Evolutionary conservation across 1,139 yeast genomes (phyloP), one percentile per base, ranked within the genome.

Genomic region (Kurtzmaniella quercitrusa): DNA sequence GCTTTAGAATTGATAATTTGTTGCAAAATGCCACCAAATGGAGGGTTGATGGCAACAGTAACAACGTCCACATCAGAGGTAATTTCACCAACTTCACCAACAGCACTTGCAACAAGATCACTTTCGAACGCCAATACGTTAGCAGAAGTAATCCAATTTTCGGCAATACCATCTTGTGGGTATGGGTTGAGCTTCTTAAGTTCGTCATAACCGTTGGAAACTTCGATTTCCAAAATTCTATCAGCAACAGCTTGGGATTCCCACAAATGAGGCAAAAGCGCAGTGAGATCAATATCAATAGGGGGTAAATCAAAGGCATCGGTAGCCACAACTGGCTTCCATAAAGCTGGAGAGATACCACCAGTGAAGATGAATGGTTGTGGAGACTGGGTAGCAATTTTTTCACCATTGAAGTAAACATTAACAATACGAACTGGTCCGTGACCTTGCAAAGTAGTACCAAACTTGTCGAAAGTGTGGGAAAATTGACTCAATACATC

Each of bases 281-380:
- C 79, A 5, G 89, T 78, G 42, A 88, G 55, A 50, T 87, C 95
- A 39, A 87, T 56, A 45, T 78, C 81, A 50, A 83, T 69, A 3
- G 83, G 69, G 16, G 79, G 82, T 23, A 88, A 67, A 59, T 88
- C 94, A 61, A 82, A 87, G 0, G 95, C 84, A 47, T 80, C 74
- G 21, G 75, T 71, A 3, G 87, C 80, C 12, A 88, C 95, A 45
- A 85, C 78, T 3, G 95, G 87, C 36, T 74, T 69, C 96, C 96
- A 88, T 41, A 86, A 64, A 2, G 83, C 72, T 3, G 95, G 95
- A 1, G 88, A 77, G 30, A 84, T 64, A 1, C 95, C 95, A 11
- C 95, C 95, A 1, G 94, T 80, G 61, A 74, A 87, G 21, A 87
- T 72, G 3, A 80, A 76, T 18, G 84, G 84, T 47, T 76, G 74